Percentiles rank a stretch among this genome's conserved stretches.
These are phyloP conservation scores for Penicillium pulvis DNA, from an alignment of 495 filamentous ascomycete species.

Conservation along the genomic window DNA sequence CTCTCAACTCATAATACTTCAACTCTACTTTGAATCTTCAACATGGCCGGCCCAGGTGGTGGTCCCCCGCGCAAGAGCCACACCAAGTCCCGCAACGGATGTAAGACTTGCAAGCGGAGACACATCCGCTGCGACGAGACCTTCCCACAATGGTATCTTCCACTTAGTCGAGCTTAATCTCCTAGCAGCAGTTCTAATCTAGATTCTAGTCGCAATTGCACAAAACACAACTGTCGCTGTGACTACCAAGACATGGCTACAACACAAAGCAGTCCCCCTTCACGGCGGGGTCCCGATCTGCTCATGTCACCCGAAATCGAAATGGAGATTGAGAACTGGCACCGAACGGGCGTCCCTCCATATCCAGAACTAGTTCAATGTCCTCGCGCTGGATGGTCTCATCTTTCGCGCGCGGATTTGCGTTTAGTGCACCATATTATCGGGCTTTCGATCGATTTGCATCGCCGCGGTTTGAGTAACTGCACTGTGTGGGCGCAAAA, in stretches of 20 bases:
- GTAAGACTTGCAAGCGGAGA: slow-evolving; percentile 94
- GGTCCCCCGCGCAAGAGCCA: slow-evolving; percentile 71
- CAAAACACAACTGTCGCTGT: slow-evolving; percentile 96
- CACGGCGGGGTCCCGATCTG: slow-evolving; percentile 74
- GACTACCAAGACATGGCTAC: slow-evolving; percentile 85
- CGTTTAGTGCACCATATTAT: slow-evolving; percentile 91
- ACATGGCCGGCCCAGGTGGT: slow-evolving; percentile 54
- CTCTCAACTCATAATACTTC: background rate
- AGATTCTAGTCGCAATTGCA: slow-evolving; percentile 84
- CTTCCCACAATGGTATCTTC: slow-evolving; percentile 88
- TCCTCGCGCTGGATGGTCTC: slow-evolving; percentile 56
- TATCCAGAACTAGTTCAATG: slow-evolving; percentile 80
- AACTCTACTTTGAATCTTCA: slow-evolving; percentile 13
- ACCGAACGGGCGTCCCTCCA: slow-evolving; percentile 79
- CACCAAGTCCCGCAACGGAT: slow-evolving; percentile 97
- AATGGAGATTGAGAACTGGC: slow-evolving; percentile 79
- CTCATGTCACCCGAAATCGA: slow-evolving; percentile 84
- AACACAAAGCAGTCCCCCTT: slow-evolving; percentile 63
- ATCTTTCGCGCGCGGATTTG: slow-evolving; percentile 73
- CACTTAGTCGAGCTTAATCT: background rate
- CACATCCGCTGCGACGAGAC: slow-evolving; percentile 98
- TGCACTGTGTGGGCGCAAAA: slow-evolving; percentile 91
- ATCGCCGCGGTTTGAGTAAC: slow-evolving; percentile 70
- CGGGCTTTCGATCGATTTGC: slow-evolving; percentile 80
- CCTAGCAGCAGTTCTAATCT: slow-evolving; percentile 6